Conservation (phyloP, 1,284 basidiomycete genomes). For the Malassezia equina region DNA sequence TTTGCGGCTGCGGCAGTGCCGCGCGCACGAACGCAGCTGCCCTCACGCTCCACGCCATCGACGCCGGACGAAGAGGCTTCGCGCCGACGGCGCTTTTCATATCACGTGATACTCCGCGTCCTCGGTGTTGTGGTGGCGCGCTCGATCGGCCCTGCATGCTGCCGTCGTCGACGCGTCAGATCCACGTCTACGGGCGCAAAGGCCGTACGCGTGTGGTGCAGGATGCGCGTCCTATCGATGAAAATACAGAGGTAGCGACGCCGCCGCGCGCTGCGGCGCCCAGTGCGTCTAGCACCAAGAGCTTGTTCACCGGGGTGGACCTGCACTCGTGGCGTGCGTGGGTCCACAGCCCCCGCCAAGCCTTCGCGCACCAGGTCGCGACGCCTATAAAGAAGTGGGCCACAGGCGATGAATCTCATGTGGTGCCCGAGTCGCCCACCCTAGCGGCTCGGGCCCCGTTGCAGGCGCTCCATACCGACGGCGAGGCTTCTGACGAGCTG, state of each 20-base stretch:
- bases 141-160: conserved; percentile 5
- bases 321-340: background rate
- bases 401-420: background rate
- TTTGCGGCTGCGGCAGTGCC: background rate
- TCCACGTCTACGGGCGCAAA: conserved; percentile 15
- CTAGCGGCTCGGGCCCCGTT: background rate
- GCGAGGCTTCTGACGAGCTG: background rate
- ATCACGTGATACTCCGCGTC: conserved; percentile 11
- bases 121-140: conserved; percentile 1
- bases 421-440: background rate
- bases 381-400: background rate
- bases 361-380: background rate
- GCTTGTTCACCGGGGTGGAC: conserved; percentile 13
- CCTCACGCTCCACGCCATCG: conserved; percentile 5
- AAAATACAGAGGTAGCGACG: background rate
- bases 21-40: background rate
- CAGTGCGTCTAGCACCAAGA: background rate
- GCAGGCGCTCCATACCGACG: background rate
- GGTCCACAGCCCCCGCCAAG: conserved; percentile 8
- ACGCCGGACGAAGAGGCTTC: background rate
- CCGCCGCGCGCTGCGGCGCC: background rate
- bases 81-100: background rate
- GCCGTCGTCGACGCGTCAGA: conserved; percentile 10
- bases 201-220: conserved; percentile 9
- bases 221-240: background rate